These are phyloP conservation scores for Tolypocladium ovalisporum DNA, from an alignment of 2,329 filamentous ascomycete genomes.

Conservation along the genomic window DNA sequence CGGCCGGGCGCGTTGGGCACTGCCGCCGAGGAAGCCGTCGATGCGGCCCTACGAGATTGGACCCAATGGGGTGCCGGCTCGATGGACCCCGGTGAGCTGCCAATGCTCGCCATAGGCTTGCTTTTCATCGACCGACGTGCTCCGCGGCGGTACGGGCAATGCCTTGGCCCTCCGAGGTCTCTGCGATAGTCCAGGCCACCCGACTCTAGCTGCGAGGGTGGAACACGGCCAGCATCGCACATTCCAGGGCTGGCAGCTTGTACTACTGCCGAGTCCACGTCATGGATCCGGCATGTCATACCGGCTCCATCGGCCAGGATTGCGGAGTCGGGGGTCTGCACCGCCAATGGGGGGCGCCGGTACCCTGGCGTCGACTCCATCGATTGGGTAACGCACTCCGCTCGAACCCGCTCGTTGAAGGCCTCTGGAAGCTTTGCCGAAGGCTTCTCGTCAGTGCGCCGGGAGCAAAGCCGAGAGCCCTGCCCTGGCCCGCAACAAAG, in stretches of 20 bases:
- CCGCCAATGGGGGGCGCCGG: background rate
- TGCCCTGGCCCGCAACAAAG: background rate
- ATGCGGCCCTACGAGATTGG: constrained; percentile 45
- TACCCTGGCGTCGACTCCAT: background rate
- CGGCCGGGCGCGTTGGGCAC: constrained; percentile 56
- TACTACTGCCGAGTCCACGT: background rate
- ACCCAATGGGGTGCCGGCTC: constrained; percentile 44
- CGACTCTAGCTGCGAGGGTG: background rate
- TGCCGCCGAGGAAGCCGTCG: constrained; percentile 51
- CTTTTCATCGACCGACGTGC: background rate
- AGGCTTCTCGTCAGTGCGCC: background rate
- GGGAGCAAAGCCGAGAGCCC: background rate
- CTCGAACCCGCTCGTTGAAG: background rate
- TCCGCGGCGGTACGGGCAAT: background rate
- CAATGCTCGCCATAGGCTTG: constrained; percentile 5
- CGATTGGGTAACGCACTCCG: background rate
- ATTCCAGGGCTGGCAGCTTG: background rate
- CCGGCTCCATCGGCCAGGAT: background rate
- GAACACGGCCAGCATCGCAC: background rate
- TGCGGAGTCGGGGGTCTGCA: background rate
- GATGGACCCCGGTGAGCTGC: constrained; percentile 38
- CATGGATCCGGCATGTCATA: background rate
- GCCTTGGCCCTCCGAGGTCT: background rate
- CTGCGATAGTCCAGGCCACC: background rate
- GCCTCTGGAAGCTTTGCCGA: background rate